Evolutionary conservation across 495 filamentous ascomycete genomes (phyloP), one percentile per base, ranked within the genome.

Genomic region (Lasiosphaeris hirsuta): DNA sequence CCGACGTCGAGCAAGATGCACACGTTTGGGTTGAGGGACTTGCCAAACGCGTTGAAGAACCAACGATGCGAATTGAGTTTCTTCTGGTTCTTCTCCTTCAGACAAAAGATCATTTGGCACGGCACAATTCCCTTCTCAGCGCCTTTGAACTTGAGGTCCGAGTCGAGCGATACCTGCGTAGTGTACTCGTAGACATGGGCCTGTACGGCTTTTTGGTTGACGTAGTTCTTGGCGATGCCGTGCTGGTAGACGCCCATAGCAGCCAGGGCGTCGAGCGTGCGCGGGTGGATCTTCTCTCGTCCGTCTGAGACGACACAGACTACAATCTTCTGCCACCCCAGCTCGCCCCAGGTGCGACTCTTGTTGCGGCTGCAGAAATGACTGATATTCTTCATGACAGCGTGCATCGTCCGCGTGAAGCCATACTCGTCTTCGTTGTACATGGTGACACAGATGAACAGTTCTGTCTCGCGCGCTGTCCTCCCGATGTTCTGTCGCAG

Each of bases 91-190:
- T 96, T 90, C 68, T 99, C 95, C 75, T 99, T 99, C 51, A 99
- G 74, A 69, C 95, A 99, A 69, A 99, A 97, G 57, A 99, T 91
- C 77, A 97, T 92, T 74, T 99, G 95, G 69, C 90, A 95, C 5
- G 95, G 95, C n/a, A 97, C 88, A 59, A 97, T 97, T 13, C 95
- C 94, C 75, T 97, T 97, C 75, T 99, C 95, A 3, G 94, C 95
- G 36, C 95, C 95, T 78, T 97, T 97, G 78, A 99, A 97, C 72
- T 96, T 96, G 46, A 97, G 78, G 60, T 97, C 94, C 4, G 89
- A 80, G 66, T 99, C 95, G 13, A 99, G 81, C 1, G 92, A 96
- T 1, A 99, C 94, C 70, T 99, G 95, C 0, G 95, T 97, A 0
- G 95, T 97, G 72, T 97, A 99, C 69, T 99, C 95, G 74, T 99